Evolutionary conservation across 495 filamentous ascomycete genomes (phyloP), one percentile per base, ranked within the genome.

Genomic region (Penicillium nucicola): DNA sequence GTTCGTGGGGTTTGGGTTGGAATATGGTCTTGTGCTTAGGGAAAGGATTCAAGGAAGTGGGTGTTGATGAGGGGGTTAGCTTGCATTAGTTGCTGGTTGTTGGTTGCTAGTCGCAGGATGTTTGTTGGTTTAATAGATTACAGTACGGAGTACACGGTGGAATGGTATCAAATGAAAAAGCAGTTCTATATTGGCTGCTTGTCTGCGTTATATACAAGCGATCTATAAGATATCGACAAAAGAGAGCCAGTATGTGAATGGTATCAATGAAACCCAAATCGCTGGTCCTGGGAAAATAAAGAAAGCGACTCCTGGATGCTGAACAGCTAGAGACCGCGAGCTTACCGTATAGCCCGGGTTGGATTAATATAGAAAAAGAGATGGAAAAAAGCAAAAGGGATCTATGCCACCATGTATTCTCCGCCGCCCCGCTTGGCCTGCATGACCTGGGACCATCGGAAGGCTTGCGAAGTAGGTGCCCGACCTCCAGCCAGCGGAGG

Each of bases 391-490:
- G 14, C 18, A 47, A 44, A 22, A 28, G 4, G 4, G 1, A 22
- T 23, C 53, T 53, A 95, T 57, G 92, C 86, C 68, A 92, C 87
- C 68, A 93, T 91, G 72, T 90, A 93, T 72, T 95, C 90, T 19
- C 88, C 88, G 45, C 89, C 88, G 4, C 81, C 77, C 33, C 85
- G 79, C 57, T 74, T 71, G 14, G 59, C 64, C 39, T 86, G 83
- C 75, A 93, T 92, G 45, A 80, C 86, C 56, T 76, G 82, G 12
- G 85, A 80, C 89, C 89, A 93, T 61, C 84, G 80, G 69, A 93
- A 92, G 14, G 79, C 81, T 49, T 78, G 74, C 3, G 58, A 55
- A 6, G 57, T 62, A 15, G 57, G 42, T 4, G 36, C 33, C 28
- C 45, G 44, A 37, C 52, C 48, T 23, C 49, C 58, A 50, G 60